These are phyloP conservation scores for Halteria grandinella DNA, from an alignment of 73 alveolate species.

Conservation along the genomic window DNA sequence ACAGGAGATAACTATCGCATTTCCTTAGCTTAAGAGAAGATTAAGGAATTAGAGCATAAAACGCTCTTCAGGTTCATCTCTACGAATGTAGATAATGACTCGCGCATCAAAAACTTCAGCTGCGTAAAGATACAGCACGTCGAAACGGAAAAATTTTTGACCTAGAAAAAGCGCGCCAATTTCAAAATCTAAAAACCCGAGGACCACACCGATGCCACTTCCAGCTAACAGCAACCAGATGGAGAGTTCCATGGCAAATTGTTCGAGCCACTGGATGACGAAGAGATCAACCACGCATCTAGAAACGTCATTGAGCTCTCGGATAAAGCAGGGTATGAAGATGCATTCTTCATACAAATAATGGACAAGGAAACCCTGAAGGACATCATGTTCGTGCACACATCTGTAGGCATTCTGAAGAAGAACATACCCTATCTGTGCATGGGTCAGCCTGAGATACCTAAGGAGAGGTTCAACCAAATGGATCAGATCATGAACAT, in stretches of 20 bases:
- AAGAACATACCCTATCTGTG: slow-evolving; percentile 14
- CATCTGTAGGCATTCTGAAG: slow-evolving; percentile 46
- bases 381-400: slow-evolving; percentile 61
- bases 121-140: slow-evolving; percentile 64
- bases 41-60: neutral
- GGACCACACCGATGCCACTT: too few species aligned
- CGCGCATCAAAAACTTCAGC: slow-evolving; percentile 29
- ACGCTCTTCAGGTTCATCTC: slow-evolving; percentile 58
- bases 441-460: slow-evolving; percentile 1
- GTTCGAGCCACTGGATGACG: slow-evolving; percentile 65
- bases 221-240: too few species aligned
- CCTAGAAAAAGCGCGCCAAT: slow-evolving; percentile 36
- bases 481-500: slow-evolving; percentile 6
- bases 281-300: slow-evolving; percentile 53
- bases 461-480: neutral
- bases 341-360: slow-evolving; percentile 59
- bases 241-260: slow-evolving; percentile 33
- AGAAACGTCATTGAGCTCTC: slow-evolving; percentile 54
- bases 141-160: slow-evolving; percentile 21
- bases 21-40: neutral
- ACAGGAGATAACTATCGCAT: too few species aligned
- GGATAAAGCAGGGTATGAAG: slow-evolving; percentile 57
- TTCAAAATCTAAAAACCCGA: too few species aligned
- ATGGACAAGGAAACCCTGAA: slow-evolving; percentile 41
- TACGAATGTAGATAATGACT: slow-evolving; percentile 65